A percentile compares a stretch with the other conserved stretches of the same genome.
phyloP scores from a whole-genome alignment of 129 eudicot genomes.

The Centella asiatica region DNA sequence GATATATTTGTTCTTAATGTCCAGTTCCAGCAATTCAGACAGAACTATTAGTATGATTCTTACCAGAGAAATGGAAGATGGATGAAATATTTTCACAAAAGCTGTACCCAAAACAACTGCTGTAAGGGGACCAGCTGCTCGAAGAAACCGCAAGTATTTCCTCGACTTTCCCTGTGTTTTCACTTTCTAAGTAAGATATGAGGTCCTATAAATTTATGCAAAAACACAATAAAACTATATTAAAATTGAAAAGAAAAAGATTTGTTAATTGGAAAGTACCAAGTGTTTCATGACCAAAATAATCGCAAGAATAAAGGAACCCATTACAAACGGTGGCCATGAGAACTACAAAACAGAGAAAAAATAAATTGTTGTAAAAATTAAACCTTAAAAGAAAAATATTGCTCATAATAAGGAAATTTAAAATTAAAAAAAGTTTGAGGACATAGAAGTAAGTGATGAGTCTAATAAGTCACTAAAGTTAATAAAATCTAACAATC shows the following conservation, averaged over 20 bases:
- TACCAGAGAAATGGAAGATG: constrained; percentile 88
- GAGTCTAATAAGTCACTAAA: not conserved
- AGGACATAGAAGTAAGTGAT: not conserved
- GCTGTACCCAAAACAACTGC: constrained; percentile 91
- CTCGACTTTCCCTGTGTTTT: constrained; percentile 65
- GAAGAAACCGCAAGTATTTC: constrained; percentile 62
- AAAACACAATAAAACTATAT: no score
- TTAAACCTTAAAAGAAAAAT: no score
- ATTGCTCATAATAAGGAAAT: no score
- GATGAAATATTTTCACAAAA: constrained; percentile 73
- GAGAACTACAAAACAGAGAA: constrained; percentile 55
- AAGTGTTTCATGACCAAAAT: constrained; percentile 82
- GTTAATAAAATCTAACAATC: constrained; percentile 6
- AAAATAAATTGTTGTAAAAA: constrained; percentile 10
- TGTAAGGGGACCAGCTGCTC: constrained; percentile 94
- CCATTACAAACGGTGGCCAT: constrained; percentile 98
- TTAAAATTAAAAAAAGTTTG: no score
- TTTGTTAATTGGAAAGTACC: constrained; percentile 31
- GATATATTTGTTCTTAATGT: not conserved
- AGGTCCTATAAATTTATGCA: not conserved
- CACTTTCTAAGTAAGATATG: constrained; percentile 10
- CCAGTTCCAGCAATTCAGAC: constrained; percentile 19
- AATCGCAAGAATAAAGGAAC: constrained; percentile 67
- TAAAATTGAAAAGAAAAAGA: not conserved
- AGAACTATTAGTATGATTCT: constrained; percentile 27